These are phyloP conservation scores for Auricularia sp. DNA, from an alignment of 768 basidiomycete genomes.

Conservation along the genomic window DNA sequence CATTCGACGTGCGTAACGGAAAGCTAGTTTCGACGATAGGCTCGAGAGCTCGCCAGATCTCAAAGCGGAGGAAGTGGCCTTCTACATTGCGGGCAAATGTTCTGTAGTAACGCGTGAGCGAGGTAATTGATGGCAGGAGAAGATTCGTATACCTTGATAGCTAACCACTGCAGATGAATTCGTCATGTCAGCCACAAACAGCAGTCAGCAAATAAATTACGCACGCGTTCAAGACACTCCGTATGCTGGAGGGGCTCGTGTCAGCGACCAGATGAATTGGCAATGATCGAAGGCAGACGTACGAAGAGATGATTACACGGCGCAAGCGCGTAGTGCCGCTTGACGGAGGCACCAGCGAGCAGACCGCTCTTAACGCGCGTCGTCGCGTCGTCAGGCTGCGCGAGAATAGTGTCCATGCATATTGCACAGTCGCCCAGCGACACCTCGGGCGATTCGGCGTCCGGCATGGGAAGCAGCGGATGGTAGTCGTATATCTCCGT, in stretches of 20 bases:
- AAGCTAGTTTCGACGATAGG: not conserved
- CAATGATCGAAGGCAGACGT: slow-evolving; percentile 20
- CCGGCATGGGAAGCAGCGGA: slow-evolving; percentile 59
- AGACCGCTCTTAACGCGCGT: slow-evolving; percentile 15
- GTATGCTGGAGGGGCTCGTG: slow-evolving; percentile 48
- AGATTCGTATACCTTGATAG: slow-evolving; percentile 45
- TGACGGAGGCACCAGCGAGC: slow-evolving; percentile 28
- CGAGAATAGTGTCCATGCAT: slow-evolving; percentile 79
- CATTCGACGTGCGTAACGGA: no score
- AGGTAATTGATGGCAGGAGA: not conserved
- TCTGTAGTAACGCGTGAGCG: slow-evolving; percentile 30
- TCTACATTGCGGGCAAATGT: slow-evolving; percentile 88
- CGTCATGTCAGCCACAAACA: slow-evolving; percentile 10
- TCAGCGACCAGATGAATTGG: not conserved
- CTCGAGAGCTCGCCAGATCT: not conserved
- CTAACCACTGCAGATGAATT: slow-evolving; percentile 44
- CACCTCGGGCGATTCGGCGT: slow-evolving; percentile 65
- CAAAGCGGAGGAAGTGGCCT: slow-evolving; percentile 72
- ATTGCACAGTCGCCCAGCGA: slow-evolving; percentile 83
- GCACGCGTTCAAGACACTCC: slow-evolving; percentile 69
- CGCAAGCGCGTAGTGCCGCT: slow-evolving; percentile 72
- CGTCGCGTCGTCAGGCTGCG: slow-evolving; percentile 24
- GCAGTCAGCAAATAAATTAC: slow-evolving; percentile 11
- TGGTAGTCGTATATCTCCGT: slow-evolving; percentile 75
- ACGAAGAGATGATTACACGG: slow-evolving; percentile 88